A percentile compares a stretch with the other conserved stretches of the same genome.
Evolutionary conservation across 2,329 filamentous ascomycete genomes (phyloP).

Genomic region (Cadophora malorum): DNA sequence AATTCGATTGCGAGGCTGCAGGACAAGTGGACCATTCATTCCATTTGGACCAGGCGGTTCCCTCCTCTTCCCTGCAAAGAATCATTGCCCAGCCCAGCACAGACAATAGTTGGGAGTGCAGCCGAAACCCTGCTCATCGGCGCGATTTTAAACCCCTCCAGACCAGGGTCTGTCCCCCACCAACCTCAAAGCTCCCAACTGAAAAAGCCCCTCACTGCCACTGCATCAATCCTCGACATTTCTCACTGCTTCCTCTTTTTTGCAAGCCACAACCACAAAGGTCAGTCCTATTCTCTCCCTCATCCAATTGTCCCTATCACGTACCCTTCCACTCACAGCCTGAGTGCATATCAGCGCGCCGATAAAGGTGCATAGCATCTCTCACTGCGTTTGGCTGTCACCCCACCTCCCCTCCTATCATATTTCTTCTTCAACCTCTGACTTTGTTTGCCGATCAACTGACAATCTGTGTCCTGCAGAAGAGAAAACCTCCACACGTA

Average conservation of each 20-base stretch:
- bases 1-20: slow-evolving; percentile 13
- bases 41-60: not conserved
- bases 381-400: slow-evolving; percentile 17
- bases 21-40: not conserved
- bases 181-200: slow-evolving; percentile 20
- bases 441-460: slow-evolving; percentile 32
- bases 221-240: slow-evolving; percentile 1
- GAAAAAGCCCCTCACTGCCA: slow-evolving; percentile 19
- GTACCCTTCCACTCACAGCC: not conserved
- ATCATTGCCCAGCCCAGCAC: not conserved
- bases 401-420: slow-evolving; percentile 18
- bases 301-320: not conserved
- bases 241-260: slow-evolving; percentile 3
- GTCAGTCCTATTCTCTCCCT: slow-evolving; percentile 12
- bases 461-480: slow-evolving; percentile 28
- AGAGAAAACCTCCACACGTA: slow-evolving; percentile 6
- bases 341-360: not conserved
- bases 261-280: slow-evolving; percentile 20
- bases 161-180: slow-evolving; percentile 20
- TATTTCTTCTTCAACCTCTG: slow-evolving; percentile 22
- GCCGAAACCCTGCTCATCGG: slow-evolving; percentile 15
- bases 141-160: slow-evolving; percentile 4
- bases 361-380: slow-evolving; percentile 21
- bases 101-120: not conserved
- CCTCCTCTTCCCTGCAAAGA: not conserved